Percentiles rank a stretch among this genome's conserved stretches.
Conservation (phyloP, 805 yeast genomes). For the Metschnikowia proteae region DNA sequence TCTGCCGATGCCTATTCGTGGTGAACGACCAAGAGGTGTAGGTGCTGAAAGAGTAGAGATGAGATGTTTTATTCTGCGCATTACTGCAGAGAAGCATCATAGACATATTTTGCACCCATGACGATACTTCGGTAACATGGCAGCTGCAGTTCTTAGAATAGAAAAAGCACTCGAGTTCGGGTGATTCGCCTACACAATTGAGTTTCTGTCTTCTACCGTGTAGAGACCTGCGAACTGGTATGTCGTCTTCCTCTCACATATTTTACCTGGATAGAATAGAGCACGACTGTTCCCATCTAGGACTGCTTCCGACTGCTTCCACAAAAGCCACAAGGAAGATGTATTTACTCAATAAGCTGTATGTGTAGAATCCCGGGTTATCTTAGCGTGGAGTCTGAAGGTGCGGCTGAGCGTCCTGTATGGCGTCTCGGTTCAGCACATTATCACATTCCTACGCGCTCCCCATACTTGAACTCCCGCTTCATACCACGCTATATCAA, state of each 20-base stretch:
- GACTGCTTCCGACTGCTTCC: no score
- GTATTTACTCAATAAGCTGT: background rate
- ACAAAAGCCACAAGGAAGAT: background rate
- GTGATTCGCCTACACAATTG: no score
- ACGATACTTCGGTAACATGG: background rate
- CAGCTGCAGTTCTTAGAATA: no score
- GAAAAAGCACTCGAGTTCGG: no score
- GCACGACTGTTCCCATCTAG: no score
- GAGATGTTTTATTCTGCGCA: constrained; percentile 2
- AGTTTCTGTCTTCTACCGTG: no score
- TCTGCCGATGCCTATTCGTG: no score
- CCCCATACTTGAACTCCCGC: background rate
- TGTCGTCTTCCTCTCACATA: no score
- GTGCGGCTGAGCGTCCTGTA: background rate
- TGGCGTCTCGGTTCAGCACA: background rate
- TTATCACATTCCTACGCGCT: constrained; percentile 2
- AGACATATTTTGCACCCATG: background rate
- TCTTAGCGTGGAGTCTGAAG: background rate
- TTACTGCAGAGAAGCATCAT: constrained; percentile 1
- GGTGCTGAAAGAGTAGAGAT: background rate
- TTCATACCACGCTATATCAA: background rate
- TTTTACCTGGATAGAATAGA: no score
- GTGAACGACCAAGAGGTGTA: background rate
- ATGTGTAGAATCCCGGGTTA: background rate
- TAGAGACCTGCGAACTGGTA: no score